Percentiles rank a stretch among this genome's conserved stretches.
Evolutionary conservation across 2,329 filamentous ascomycete genomes (phyloP).

Genomic region (Bimuria novae-zelandiae): DNA sequence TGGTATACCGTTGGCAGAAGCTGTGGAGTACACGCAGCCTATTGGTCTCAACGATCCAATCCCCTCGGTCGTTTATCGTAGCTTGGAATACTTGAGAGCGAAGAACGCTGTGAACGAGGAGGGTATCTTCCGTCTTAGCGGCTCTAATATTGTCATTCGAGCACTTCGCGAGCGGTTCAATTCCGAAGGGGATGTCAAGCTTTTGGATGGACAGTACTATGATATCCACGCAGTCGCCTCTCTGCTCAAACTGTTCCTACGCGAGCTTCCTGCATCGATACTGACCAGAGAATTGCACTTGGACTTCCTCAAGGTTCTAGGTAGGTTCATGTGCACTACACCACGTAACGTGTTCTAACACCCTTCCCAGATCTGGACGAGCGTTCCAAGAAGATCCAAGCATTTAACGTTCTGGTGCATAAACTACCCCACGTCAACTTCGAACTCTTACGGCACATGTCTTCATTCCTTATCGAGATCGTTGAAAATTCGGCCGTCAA

Average conservation of each 20-base stretch:
- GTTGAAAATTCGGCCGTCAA: constrained; percentile 88
- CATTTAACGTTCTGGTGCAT: constrained; percentile 78
- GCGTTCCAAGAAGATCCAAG: constrained; percentile 74
- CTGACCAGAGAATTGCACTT: constrained; percentile 88
- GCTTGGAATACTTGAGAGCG: constrained; percentile 86
- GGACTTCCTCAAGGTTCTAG: constrained; percentile 81
- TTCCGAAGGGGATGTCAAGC: constrained; percentile 84
- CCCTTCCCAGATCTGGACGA: constrained; percentile 67
- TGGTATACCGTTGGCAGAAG: constrained; percentile 82
- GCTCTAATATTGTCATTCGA: constrained; percentile 95
- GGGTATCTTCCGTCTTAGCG: constrained; percentile 94
- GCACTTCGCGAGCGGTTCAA: constrained; percentile 92
- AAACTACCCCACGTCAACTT: constrained; percentile 80
- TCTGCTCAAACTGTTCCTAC: constrained; percentile 88
- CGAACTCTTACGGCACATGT: constrained; percentile 80
- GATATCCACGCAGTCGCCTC: constrained; percentile 97
- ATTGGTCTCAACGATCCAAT: constrained; percentile 73
- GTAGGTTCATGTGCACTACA: constrained; percentile 44
- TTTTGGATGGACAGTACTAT: constrained; percentile 84
- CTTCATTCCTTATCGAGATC: constrained; percentile 87
- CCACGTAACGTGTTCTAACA: constrained; percentile 22
- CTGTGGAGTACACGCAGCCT: constrained; percentile 79
- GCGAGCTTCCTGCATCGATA: constrained; percentile 89
- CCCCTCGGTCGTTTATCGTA: constrained; percentile 92
- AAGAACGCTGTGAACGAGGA: constrained; percentile 85